Evolutionary conservation across 352 stramenopile genomes (phyloP), one percentile per base, ranked within the genome.

Genomic region (Blastocystis sp.): DNA sequence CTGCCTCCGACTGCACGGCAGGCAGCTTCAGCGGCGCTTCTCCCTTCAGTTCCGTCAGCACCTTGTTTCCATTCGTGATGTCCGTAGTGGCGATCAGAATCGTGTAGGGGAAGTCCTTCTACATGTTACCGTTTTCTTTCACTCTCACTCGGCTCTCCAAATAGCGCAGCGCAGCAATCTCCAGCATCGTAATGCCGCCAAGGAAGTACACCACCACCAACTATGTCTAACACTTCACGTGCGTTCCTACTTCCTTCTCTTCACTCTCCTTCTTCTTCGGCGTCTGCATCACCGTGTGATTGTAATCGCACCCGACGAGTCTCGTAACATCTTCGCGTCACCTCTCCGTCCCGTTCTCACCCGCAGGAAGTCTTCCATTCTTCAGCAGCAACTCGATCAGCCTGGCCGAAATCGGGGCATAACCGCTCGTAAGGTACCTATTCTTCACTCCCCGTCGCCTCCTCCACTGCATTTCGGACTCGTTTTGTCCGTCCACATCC

Each of bases 81-180:
- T 77, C 60, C 10, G 66, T 77, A 7, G 66, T 77, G n/a, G 45
- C 9, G 43, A 77, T 77, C 7, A 77, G 7, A 9, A 77, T 28
- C 43, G 54, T 43, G 19, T 54, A 54, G 4, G 21, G 42, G 52
- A 77, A 77, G n/a, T 59, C 34, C n/a, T 77, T 34, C 66, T 77
- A 60, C 11, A 42, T 24, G 54, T 10, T 6, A 59, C 40, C 28
- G 28, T 1, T 1, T 0, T 34, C n/a, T 43, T n/a, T 3, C n/a
- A 34, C 66, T 19, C 43, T 19, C 11, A 77, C 66, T 19, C 60
- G 38, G 17, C 24, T 60, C 66, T 34, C 66, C 4, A 77, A 54
- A n/a, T 42, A 77, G 28, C 74, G 74, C 34, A 84, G 45, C 3
- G 74, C 74, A 21, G 74, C 74, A n/a, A 84, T 84, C 19, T 84